A percentile compares a stretch with the other conserved stretches of the same genome.
Evolutionary conservation across 2,329 filamentous ascomycete species (phyloP).

Genomic region (Fusarium palustre): DNA sequence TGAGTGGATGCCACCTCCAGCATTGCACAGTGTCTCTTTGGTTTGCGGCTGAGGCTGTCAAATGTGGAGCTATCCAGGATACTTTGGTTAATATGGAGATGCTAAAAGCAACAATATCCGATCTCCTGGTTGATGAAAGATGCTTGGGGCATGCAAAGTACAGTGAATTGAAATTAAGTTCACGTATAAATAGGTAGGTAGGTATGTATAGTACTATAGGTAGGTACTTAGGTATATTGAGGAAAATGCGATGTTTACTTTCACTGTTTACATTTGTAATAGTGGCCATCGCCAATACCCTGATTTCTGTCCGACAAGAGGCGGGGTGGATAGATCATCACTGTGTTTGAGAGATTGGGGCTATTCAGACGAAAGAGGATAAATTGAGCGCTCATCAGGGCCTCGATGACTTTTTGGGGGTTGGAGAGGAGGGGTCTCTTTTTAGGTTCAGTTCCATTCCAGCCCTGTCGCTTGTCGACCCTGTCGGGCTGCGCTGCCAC

Average conservation of each 20-base stretch:
- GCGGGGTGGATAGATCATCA: conserved; percentile 11
- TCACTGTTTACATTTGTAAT: neutral
- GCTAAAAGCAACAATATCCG: neutral
- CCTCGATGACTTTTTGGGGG: conserved; percentile 3
- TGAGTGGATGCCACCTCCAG: neutral
- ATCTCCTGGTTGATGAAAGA: neutral
- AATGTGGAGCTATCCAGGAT: neutral
- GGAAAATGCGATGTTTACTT: neutral
- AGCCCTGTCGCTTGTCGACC: conserved; percentile 4
- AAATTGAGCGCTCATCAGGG: conserved; percentile 22
- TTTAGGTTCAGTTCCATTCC: neutral
- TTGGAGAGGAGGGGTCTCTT: neutral
- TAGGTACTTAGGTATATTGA: too few relatives aligned
- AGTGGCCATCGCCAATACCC: neutral
- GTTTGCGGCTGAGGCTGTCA: conserved; percentile 9
- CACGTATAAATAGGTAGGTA: too few relatives aligned
- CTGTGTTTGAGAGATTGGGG: conserved; percentile 3
- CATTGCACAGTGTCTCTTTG: conserved; percentile 23
- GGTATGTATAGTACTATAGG: too few relatives aligned
- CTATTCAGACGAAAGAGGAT: conserved; percentile 15
- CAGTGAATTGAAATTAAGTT: too few relatives aligned
- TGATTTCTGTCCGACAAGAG: conserved; percentile 3
- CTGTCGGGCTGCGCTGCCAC: neutral
- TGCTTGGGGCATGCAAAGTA: too few relatives aligned
- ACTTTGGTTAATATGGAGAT: neutral